Conservation (phyloP, 768 basidiomycete species). For the Boletus subcaerulescens region DNA sequence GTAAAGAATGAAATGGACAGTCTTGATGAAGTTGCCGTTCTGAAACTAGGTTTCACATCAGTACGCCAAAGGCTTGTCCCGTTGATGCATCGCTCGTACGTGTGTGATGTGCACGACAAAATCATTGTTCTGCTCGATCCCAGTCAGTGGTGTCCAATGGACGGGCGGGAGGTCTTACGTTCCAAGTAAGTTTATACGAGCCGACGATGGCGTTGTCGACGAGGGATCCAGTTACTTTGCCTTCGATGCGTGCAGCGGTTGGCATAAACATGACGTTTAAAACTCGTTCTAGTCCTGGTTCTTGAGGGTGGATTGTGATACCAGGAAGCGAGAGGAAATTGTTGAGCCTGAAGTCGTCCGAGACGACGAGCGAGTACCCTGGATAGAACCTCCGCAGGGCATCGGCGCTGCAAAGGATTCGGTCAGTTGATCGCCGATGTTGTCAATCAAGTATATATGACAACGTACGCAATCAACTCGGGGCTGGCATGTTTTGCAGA, state of each 20-base stretch:
- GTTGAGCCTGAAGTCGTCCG: conserved; percentile 44
- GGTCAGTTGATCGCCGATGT: conserved; percentile 7
- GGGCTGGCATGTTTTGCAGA: conserved; percentile 50
- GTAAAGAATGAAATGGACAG: conserved; percentile 54
- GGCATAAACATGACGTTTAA: conserved; percentile 49
- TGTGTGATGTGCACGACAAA: conserved; percentile 52
- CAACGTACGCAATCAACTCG: conserved; percentile 43
- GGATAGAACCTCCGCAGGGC: conserved; percentile 59
- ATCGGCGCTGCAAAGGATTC: conserved; percentile 34
- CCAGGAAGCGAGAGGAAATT: conserved; percentile 52
- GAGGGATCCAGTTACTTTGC: conserved; percentile 50
- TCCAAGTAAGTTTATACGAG: conserved; percentile 55
- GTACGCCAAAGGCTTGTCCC: background rate
- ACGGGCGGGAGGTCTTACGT: conserved; percentile 37
- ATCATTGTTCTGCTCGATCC: conserved; percentile 43
- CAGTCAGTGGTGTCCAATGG: conserved; percentile 1
- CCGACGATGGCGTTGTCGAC: conserved; percentile 51
- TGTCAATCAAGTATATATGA: background rate
- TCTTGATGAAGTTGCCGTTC: conserved; percentile 17
- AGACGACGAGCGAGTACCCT: conserved; percentile 55
- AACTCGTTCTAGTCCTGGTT: conserved; percentile 47
- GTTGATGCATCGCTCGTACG: conserved; percentile 34
- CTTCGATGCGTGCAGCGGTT: conserved; percentile 38
- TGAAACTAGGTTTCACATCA: conserved; percentile 30
- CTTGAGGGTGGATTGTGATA: conserved; percentile 42